Evolutionary conservation across 805 yeast species (phyloP).

Genomic region (Hanseniaspora pseudoguilliermondii): DNA sequence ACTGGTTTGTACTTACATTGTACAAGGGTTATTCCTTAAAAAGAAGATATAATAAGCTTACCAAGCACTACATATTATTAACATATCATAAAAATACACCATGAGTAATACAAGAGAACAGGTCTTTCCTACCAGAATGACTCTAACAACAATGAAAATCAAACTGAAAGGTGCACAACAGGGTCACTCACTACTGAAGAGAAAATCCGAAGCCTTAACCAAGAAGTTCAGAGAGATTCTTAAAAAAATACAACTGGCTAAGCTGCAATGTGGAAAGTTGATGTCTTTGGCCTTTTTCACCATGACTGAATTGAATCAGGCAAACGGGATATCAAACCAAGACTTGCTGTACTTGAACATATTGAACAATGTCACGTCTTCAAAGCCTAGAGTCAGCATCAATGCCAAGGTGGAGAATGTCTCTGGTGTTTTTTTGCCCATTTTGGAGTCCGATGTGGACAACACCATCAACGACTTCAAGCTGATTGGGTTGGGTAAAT

Average conservation of each 20-base stretch:
- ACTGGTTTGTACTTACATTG: too few relatives aligned
- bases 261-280: conserved; percentile 93
- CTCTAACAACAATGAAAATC: conserved; percentile 85
- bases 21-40: too few relatives aligned
- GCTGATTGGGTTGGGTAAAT: conserved; percentile 93
- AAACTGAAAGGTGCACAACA: conserved; percentile 95
- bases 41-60: too few relatives aligned
- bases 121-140: conserved; percentile 96
- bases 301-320: conserved; percentile 91
- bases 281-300: conserved; percentile 98
- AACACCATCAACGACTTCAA: conserved; percentile 85
- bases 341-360: conserved; percentile 92
- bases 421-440: conserved; percentile 87
- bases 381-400: conserved; percentile 71
- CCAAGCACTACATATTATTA: background rate
- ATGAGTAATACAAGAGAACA: conserved; percentile 55
- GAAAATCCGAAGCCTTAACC: conserved; percentile 94
- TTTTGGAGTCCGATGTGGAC: conserved; percentile 74
- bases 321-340: conserved; percentile 48
- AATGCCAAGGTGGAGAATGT: conserved; percentile 91
- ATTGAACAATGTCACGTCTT: conserved; percentile 72
- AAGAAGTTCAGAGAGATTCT: conserved; percentile 94
- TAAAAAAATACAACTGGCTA: conserved; percentile 83
- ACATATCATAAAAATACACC: background rate
- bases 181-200: conserved; percentile 83